Conservation (phyloP, 2,329 filamentous ascomycete species). For the Ceratocystis variospora region DNA sequence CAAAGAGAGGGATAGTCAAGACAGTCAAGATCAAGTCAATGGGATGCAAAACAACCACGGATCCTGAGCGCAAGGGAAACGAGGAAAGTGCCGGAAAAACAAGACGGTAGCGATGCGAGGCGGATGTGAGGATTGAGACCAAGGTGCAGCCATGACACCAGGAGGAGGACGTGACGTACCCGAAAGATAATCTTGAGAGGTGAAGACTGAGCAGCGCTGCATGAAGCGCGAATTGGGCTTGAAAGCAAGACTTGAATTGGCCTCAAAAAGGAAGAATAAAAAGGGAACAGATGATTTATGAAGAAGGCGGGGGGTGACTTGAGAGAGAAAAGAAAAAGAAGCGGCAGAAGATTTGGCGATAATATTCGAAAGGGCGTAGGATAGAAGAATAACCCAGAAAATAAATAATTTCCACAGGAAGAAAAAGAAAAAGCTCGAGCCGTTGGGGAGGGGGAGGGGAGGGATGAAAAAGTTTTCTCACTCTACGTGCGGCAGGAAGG, state of each 20-base stretch:
- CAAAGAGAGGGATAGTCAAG: not conserved
- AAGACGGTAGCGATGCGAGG: slow-evolving; percentile 17
- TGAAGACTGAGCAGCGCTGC: slow-evolving; percentile 74
- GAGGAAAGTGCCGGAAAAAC: not conserved
- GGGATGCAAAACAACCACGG: not conserved
- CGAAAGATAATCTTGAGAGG: slow-evolving; percentile 76
- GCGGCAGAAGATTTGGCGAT: slow-evolving; percentile 7
- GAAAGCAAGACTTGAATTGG: slow-evolving; percentile 25
- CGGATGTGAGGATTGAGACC: slow-evolving; percentile 17
- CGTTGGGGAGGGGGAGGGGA: not conserved
- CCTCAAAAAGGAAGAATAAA: slow-evolving; percentile 12
- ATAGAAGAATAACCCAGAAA: slow-evolving; percentile 10
- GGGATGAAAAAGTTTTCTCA: slow-evolving; percentile 14
- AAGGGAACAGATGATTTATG: slow-evolving; percentile 18
- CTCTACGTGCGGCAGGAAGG: not conserved
- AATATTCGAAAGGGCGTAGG: slow-evolving; percentile 13
- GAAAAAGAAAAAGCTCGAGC: slow-evolving; percentile 5
- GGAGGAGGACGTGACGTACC: slow-evolving; percentile 36
- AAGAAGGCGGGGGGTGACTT: slow-evolving; percentile 10
- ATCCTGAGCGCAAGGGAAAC: not conserved
- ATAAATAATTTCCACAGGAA: slow-evolving; percentile 7
- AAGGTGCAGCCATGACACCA: slow-evolving; percentile 26
- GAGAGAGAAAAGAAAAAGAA: slow-evolving; percentile 9
- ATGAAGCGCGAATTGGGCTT: slow-evolving; percentile 53
- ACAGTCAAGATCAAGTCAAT: not conserved